Percentiles rank a stretch among this genome's conserved stretches.
phyloP scores from a whole-genome alignment of 2,329 filamentous ascomycete species.

The Ambrosiella beaveri region DNA sequence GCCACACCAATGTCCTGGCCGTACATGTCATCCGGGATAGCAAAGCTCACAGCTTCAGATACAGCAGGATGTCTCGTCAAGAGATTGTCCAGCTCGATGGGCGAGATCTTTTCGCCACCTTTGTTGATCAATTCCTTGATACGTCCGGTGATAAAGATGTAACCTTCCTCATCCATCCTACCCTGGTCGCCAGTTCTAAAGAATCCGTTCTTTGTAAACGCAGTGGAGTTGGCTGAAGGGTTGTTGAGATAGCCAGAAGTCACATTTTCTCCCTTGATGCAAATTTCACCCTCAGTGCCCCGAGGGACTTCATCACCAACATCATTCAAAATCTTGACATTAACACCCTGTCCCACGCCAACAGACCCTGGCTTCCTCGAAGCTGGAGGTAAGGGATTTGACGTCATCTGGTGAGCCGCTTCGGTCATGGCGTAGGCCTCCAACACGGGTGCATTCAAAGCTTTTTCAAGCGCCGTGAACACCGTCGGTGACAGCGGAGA shows the following conservation, averaged over 20 bases:
- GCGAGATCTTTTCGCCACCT: slow-evolving; percentile 76
- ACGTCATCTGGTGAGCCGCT: slow-evolving; percentile 72
- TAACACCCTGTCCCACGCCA: slow-evolving; percentile 67
- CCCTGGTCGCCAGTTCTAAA: slow-evolving; percentile 84
- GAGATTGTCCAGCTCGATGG: slow-evolving; percentile 74
- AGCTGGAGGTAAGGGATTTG: slow-evolving; percentile 51
- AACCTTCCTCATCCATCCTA: slow-evolving; percentile 61
- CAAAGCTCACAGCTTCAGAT: slow-evolving; percentile 67
- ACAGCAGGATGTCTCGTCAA: slow-evolving; percentile 56
- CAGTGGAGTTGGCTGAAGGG: slow-evolving; percentile 51
- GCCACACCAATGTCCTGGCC: slow-evolving; percentile 69
- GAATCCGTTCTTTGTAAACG: slow-evolving; percentile 60
- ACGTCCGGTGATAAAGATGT: slow-evolving; percentile 71
- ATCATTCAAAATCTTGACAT: slow-evolving; percentile 59
- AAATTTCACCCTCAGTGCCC: slow-evolving; percentile 64
- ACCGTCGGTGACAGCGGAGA: slow-evolving; percentile 67
- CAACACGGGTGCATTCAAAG: slow-evolving; percentile 62
- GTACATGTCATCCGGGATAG: slow-evolving; percentile 65
- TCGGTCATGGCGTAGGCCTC: slow-evolving; percentile 92
- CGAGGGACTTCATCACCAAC: slow-evolving; percentile 49
- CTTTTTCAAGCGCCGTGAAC: slow-evolving; percentile 61
- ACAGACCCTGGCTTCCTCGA: slow-evolving; percentile 69
- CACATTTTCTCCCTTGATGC: slow-evolving; percentile 65
- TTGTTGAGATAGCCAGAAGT: slow-evolving; percentile 80
- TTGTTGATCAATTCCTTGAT: slow-evolving; percentile 92